Percentiles rank a stretch among this genome's conserved stretches.
Conservation (phyloP, 2,329 filamentous ascomycete genomes). For the Sporothrix inflata region DNA sequence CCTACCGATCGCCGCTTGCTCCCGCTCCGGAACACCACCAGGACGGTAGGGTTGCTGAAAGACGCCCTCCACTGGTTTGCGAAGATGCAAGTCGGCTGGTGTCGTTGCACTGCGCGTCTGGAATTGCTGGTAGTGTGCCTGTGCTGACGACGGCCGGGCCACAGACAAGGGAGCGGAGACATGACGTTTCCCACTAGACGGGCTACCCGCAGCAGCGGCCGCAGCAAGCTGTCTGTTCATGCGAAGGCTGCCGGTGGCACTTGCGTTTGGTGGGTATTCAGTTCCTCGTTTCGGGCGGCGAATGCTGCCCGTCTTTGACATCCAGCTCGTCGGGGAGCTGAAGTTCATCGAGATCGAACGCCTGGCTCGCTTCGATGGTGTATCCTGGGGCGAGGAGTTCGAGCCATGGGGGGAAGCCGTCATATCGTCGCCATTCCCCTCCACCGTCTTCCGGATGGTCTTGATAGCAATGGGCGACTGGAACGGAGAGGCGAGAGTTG, state of each 20-base stretch:
- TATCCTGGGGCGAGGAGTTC: constrained; percentile 41
- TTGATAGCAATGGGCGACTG: constrained; percentile 22
- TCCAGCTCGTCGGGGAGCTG: constrained; percentile 59
- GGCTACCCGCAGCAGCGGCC: constrained; percentile 38
- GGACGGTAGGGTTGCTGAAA: constrained; percentile 29
- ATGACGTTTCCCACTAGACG: constrained; percentile 51
- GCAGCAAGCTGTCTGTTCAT: constrained; percentile 12
- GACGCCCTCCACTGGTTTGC: constrained; percentile 38
- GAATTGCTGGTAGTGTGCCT: background rate
- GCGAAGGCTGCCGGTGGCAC: background rate
- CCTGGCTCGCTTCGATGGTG: constrained; percentile 51
- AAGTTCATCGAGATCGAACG: constrained; percentile 65
- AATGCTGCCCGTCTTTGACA: constrained; percentile 59
- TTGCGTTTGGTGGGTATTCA: constrained; percentile 10
- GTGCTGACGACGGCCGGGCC: constrained; percentile 33
- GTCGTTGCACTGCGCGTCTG: constrained; percentile 49
- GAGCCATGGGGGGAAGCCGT: constrained; percentile 3
- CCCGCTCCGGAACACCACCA: constrained; percentile 4
- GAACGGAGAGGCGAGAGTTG: constrained; percentile 12
- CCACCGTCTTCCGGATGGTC: background rate
- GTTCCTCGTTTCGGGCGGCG: constrained; percentile 54
- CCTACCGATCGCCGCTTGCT: background rate
- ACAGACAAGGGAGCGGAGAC: constrained; percentile 52
- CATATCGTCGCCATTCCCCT: background rate
- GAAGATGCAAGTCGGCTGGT: constrained; percentile 42